These are phyloP conservation scores for Cystobasidium tubakii DNA, from an alignment of 768 basidiomycete genomes.

Conservation along the genomic window DNA sequence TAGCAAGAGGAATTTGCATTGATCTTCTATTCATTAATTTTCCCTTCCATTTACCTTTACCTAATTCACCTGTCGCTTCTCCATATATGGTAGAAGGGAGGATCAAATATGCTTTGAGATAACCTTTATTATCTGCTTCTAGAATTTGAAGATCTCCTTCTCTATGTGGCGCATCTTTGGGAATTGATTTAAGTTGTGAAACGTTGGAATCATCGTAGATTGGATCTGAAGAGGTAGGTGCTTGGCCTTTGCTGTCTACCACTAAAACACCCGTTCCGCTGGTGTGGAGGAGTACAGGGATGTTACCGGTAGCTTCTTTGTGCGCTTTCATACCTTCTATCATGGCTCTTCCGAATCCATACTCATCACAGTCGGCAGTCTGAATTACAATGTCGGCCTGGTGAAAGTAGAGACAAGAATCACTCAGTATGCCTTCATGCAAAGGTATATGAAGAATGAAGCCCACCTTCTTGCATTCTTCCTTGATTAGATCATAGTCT, in stretches of 20 bases:
- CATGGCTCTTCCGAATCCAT: background rate
- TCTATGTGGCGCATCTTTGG: conserved; percentile 12
- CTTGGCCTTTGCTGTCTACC: background rate
- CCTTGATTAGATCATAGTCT: conserved; percentile 6
- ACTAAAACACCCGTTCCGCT: conserved; percentile 23
- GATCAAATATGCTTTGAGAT: conserved; percentile 11
- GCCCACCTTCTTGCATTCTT: background rate
- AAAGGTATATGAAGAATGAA: background rate
- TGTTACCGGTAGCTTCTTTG: conserved; percentile 3
- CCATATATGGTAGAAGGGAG: conserved; percentile 18
- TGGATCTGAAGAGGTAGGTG: background rate
- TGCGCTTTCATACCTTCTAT: conserved; percentile 17
- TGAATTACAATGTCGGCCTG: conserved; percentile 17
- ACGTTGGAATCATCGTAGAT: conserved; percentile 16
- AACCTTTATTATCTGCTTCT: conserved; percentile 12
- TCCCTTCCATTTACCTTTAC: conserved; percentile 28
- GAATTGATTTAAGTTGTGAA: background rate
- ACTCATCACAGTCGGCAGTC: conserved; percentile 16
- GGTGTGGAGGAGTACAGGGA: background rate
- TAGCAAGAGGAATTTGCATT: conserved; percentile 15
- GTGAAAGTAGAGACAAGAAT: background rate
- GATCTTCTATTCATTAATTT: conserved; percentile 12
- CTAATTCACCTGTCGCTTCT: conserved; percentile 12
- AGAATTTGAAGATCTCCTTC: conserved; percentile 7
- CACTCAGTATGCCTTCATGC: no score